Conservation (phyloP, 768 basidiomycete genomes). For the Boletus bicolor region DNA sequence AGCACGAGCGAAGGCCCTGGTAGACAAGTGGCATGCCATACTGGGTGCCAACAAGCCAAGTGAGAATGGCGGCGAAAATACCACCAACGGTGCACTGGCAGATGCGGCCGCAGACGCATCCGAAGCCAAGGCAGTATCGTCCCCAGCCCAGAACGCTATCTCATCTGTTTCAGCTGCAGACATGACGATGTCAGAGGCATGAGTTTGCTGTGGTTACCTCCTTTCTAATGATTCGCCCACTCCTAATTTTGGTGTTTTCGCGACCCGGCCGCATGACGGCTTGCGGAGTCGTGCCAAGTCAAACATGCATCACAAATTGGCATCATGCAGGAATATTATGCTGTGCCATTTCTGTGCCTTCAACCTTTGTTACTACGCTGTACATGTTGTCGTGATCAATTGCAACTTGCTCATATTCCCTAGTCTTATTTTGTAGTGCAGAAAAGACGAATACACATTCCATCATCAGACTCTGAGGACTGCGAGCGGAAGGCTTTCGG, state of each 20-base stretch:
- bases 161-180: slow-evolving; percentile 36
- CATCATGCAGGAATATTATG: slow-evolving; percentile 16
- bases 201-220: slow-evolving; percentile 11
- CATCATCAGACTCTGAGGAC: background rate
- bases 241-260: slow-evolving; percentile 18
- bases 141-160: slow-evolving; percentile 26
- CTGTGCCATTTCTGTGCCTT: slow-evolving; percentile 24
- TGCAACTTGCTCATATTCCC: slow-evolving; percentile 27
- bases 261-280: slow-evolving; percentile 6
- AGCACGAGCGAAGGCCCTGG: slow-evolving; percentile 44
- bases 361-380: slow-evolving; percentile 21
- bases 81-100: slow-evolving; percentile 24
- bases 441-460: slow-evolving; percentile 16
- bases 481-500: background rate
- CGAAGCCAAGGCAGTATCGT: slow-evolving; percentile 22
- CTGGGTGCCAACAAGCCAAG: slow-evolving; percentile 32
- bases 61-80: slow-evolving; percentile 30
- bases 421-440: slow-evolving; percentile 19
- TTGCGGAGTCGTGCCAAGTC: slow-evolving; percentile 14
- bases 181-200: slow-evolving; percentile 43
- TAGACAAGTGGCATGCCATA: slow-evolving; percentile 45
- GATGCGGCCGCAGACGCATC: slow-evolving; percentile 17
- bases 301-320: slow-evolving; percentile 19
- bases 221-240: slow-evolving; percentile 6
- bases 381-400: slow-evolving; percentile 29